Percentiles rank a stretch among this genome's conserved stretches.
phyloP scores from a whole-genome alignment of 129 eudicot species.

The Cynara cardunculus region DNA sequence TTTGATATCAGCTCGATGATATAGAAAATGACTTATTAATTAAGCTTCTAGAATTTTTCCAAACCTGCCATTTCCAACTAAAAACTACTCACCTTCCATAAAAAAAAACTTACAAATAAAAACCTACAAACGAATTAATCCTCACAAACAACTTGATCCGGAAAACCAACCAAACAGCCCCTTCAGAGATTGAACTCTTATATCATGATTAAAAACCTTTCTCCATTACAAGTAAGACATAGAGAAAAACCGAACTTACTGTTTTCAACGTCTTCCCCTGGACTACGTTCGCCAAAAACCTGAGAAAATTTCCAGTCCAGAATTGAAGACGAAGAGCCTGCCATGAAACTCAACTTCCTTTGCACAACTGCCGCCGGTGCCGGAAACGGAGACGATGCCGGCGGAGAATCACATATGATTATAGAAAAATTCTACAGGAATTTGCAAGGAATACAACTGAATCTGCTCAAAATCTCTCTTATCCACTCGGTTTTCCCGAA shows the following conservation, averaged over 20 bases:
- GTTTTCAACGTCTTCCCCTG: conserved; percentile 59
- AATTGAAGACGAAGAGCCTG: conserved; percentile 31
- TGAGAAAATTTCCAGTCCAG: conserved; percentile 69
- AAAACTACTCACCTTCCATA: no score
- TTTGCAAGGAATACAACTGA: not conserved
- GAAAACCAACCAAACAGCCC: no score
- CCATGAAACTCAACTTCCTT: conserved; percentile 28
- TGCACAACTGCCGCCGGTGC: not conserved
- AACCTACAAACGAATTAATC: no score
- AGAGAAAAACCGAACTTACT: conserved; percentile 28
- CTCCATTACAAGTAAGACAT: not conserved
- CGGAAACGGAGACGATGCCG: not conserved
- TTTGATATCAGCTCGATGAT: no score
- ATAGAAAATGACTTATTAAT: no score
- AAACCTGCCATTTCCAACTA: no score
- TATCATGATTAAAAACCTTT: no score
- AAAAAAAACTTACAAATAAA: no score
- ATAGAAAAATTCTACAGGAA: not conserved
- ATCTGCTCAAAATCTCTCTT: conserved; percentile 1
- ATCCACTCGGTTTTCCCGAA: conserved; percentile 35
- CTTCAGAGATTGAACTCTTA: no score
- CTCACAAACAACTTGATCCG: no score
- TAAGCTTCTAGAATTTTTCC: no score
- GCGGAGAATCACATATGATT: not conserved
- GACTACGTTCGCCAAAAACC: conserved; percentile 63